phyloP scores from a whole-genome alignment of 2,329 filamentous ascomycete species.

The Coniochaeta hoffmannii region DNA sequence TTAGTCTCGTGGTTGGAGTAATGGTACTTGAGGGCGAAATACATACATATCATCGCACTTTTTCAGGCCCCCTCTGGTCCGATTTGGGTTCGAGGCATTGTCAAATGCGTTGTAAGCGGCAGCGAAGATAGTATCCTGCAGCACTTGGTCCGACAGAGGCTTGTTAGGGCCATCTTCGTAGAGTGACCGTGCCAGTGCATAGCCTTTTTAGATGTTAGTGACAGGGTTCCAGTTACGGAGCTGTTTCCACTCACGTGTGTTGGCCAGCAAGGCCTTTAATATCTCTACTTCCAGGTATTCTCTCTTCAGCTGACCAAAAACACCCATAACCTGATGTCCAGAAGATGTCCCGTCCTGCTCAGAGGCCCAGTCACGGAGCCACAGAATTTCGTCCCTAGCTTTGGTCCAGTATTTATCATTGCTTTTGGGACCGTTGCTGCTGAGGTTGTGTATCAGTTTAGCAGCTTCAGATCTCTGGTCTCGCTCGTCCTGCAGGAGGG shows the following conservation, averaged over 20 bases:
- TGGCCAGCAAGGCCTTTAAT: constrained; percentile 58
- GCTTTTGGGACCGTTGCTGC: constrained; percentile 41
- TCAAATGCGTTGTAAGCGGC: constrained; percentile 68
- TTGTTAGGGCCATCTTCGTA: constrained; percentile 44
- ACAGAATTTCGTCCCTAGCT: constrained; percentile 58
- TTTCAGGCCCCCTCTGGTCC: constrained; percentile 67
- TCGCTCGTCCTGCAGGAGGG: constrained; percentile 52
- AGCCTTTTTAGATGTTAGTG: no score
- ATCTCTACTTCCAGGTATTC: constrained; percentile 64
- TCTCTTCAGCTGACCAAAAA: constrained; percentile 52
- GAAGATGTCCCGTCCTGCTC: constrained; percentile 26
- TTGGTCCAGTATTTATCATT: constrained; percentile 59
- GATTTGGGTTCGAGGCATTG: constrained; percentile 75
- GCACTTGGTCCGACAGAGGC: constrained; percentile 38
- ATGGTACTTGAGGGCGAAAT: not conserved
- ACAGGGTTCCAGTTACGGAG: no score
- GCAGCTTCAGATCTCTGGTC: constrained; percentile 57
- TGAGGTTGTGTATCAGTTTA: constrained; percentile 49
- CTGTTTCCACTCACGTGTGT: constrained; percentile 50
- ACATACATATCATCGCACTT: constrained; percentile 68
- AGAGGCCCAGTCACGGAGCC: constrained; percentile 66
- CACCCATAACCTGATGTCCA: constrained; percentile 32
- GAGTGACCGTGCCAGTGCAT: constrained; percentile 54
- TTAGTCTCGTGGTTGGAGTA: not conserved
- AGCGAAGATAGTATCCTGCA: constrained; percentile 55